phyloP scores from a whole-genome alignment of 129 eudicot species.

The Logfia minima region DNA sequence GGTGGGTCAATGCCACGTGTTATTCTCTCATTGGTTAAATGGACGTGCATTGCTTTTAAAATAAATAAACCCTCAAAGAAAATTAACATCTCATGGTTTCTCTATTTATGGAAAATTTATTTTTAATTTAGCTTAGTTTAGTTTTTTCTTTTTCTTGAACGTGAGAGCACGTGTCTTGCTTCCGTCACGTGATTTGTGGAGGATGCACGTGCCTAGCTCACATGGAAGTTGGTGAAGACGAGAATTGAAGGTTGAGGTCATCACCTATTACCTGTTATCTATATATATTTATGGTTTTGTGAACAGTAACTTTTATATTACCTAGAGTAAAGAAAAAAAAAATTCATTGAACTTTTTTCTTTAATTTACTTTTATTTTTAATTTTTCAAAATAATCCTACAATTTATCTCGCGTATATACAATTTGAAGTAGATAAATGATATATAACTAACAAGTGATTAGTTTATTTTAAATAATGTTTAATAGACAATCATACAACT shows the following conservation, averaged over 20 bases:
- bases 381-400: no score
- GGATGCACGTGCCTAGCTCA: constrained; percentile 34
- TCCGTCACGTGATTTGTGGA: constrained; percentile 37
- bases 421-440: no score
- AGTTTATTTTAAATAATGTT: no score
- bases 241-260: constrained; percentile 18
- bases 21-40: neutral
- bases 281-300: no score
- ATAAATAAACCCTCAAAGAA: neutral
- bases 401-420: no score
- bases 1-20: constrained; percentile 44
- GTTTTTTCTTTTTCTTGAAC: constrained; percentile 32
- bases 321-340: no score
- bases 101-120: constrained; percentile 2
- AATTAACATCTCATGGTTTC: constrained; percentile 4
- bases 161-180: constrained; percentile 41
- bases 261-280: no score
- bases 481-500: no score
- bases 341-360: neutral
- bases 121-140: constrained; percentile 6
- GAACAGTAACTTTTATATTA: no score
- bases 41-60: constrained; percentile 23
- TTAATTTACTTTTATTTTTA: no score
- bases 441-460: no score
- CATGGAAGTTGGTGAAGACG: constrained; percentile 39